phyloP scores from a whole-genome alignment of 2,329 filamentous ascomycete species.

The Aspergillus sp. region DNA sequence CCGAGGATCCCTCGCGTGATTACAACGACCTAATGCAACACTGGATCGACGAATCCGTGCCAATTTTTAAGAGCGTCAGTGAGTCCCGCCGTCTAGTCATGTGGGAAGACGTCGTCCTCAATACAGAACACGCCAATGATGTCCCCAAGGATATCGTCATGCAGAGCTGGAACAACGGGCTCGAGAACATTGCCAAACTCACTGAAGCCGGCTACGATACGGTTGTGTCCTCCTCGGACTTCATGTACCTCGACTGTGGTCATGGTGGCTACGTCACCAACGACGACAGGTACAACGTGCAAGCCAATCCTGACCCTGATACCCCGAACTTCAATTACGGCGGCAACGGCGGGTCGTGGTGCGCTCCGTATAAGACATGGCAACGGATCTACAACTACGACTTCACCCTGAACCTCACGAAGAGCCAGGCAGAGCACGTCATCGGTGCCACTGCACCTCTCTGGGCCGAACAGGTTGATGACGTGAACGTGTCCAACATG shows the following conservation, averaged over 20 bases:
- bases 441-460: slow-evolving; percentile 55
- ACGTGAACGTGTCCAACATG: slow-evolving; percentile 50
- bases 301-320: slow-evolving; percentile 50
- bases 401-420: slow-evolving; percentile 52
- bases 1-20: slow-evolving; percentile 49
- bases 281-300: slow-evolving; percentile 57
- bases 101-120: slow-evolving; percentile 57
- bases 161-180: slow-evolving; percentile 57
- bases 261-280: slow-evolving; percentile 56
- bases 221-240: slow-evolving; percentile 57
- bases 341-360: slow-evolving; percentile 58
- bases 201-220: slow-evolving; percentile 53
- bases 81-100: slow-evolving; percentile 55
- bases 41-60: slow-evolving; percentile 55
- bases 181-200: slow-evolving; percentile 53
- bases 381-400: slow-evolving; percentile 62
- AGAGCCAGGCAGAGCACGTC: slow-evolving; percentile 48
- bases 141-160: slow-evolving; percentile 55
- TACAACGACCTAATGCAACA: slow-evolving; percentile 55
- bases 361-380: slow-evolving; percentile 60
- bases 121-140: slow-evolving; percentile 45
- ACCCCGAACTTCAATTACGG: slow-evolving; percentile 55
- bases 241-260: slow-evolving; percentile 59
- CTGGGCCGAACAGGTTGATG: slow-evolving; percentile 58
- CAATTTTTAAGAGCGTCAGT: slow-evolving; percentile 48